Conservation (phyloP, 1,284 basidiomycete genomes). For the Sutorius eximius region DNA sequence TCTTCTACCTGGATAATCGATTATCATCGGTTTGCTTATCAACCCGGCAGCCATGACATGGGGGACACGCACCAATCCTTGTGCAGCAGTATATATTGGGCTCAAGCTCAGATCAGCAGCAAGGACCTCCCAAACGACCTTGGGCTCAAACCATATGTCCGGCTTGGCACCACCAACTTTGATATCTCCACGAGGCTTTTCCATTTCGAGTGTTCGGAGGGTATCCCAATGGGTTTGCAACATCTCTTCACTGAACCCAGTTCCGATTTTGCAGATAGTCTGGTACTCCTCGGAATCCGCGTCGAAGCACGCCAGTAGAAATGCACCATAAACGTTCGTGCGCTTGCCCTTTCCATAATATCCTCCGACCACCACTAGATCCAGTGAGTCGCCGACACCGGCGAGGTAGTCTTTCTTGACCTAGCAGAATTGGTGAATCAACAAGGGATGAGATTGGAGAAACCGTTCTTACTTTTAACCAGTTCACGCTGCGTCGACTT, state of each 20-base stretch:
- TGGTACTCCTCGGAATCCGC: constrained; percentile 89
- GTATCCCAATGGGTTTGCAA: constrained; percentile 82
- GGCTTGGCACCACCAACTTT: constrained; percentile 90
- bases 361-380: constrained; percentile 94
- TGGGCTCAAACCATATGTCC: constrained; percentile 94
- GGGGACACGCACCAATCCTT: constrained; percentile 75
- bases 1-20: constrained; percentile 64
- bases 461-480: constrained; percentile 79
- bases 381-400: constrained; percentile 97
- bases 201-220: constrained; percentile 76
- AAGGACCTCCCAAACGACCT: constrained; percentile 97
- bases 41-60: background rate
- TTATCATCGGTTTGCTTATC: constrained; percentile 1
- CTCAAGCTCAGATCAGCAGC: constrained; percentile 96
- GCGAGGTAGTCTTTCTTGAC: constrained; percentile 97
- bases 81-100: constrained; percentile 96
- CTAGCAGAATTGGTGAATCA: constrained; percentile 41
- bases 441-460: background rate
- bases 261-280: constrained; percentile 98
- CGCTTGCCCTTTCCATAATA: constrained; percentile 99
- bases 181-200: constrained; percentile 71
- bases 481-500: constrained; percentile 92
- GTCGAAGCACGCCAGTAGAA: constrained; percentile 94
- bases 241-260: constrained; percentile 93
- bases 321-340: constrained; percentile 94